Evolutionary conservation across 2,329 filamentous ascomycete species (phyloP), one percentile per base, ranked within the genome.

Genomic region (Nigrospora osmanthi): DNA sequence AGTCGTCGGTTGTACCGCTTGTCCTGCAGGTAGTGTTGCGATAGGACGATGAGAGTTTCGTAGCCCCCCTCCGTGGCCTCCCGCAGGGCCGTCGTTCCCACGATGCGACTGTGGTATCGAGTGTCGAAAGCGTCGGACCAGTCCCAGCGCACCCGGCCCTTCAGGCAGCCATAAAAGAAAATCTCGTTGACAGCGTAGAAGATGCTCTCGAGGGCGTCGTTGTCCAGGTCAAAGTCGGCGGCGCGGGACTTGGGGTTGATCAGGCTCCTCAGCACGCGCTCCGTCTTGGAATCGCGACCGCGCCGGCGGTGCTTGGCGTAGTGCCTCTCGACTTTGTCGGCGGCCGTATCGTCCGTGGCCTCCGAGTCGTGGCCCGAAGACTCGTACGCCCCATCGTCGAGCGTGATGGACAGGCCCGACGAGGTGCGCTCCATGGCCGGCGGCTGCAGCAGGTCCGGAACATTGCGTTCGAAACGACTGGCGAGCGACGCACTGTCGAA

Each of bases 41-140:
- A 83, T 12, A 84, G 64, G 5, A 81, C 72, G 41, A 85, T 80
- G 23, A 81, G 65, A 2, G 80, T 82, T 59, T 84, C 80, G 54
- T 74, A 81, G 11, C 78, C 79, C 19, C 71, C 68, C 2, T 63
- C 55, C 30, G 59, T 56, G 13, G 67, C 69, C 35, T 64, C 65
- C 12, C 80, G 71, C 28, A 83, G 66, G 1, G 78, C 78, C 11
- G 81, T 84, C 3, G 78, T 83, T 35, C 80, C 80, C 42, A 84
- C 77, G 38, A 83, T 73, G 44, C 75, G 70, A 48, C 64, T 68
- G 44, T 71, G 65, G 54, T 80, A 81, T 47, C 72, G 70, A 3
- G 64, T 55, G 41, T 71, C 68, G 3, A 68, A 68, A 3, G 64
- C 60, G 47, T 76, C 69, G 35, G 75, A 78, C 80, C 80, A 83